Evolutionary conservation across 768 basidiomycete species (phyloP).

Genomic region (Pisolithus tinctorius): DNA sequence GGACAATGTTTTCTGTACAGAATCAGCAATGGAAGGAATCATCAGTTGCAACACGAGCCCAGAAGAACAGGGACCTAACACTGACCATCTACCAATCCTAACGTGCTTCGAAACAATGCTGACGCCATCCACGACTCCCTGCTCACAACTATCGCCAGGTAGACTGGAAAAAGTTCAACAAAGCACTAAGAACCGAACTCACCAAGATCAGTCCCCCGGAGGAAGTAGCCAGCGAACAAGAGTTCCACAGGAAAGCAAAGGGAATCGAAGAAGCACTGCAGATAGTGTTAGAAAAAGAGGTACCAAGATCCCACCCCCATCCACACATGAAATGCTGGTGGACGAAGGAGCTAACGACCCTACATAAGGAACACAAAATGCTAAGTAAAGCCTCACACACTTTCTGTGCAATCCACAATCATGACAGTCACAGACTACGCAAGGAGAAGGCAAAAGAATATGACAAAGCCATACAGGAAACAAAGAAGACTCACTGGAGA

Average conservation of each 20-base stretch:
- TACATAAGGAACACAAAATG: no score
- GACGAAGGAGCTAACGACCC: no score
- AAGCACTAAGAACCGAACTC: neutral
- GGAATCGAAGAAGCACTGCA: constrained; percentile 2
- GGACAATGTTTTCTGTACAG: neutral
- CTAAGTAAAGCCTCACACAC: no score
- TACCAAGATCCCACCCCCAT: no score
- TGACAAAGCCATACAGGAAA: no score
- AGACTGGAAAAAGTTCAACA: constrained; percentile 7
- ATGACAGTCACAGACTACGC: no score
- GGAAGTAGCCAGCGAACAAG: neutral
- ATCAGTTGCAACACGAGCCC: neutral
- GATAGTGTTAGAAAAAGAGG: no score
- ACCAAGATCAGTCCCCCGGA: neutral
- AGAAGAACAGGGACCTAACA: neutral
- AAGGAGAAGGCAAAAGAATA: neutral
- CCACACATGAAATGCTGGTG: no score
- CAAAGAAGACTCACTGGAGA: constrained; percentile 12
- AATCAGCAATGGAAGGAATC: neutral
- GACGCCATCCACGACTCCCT: no score
- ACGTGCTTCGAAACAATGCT: neutral
- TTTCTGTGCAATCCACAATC: no score
- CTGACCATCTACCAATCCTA: constrained; percentile 11
- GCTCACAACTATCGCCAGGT: constrained; percentile 1
- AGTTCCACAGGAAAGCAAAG: constrained; percentile 4